Conservation (phyloP, 139 green algal species). For the Desmodesmus armatus region DNA sequence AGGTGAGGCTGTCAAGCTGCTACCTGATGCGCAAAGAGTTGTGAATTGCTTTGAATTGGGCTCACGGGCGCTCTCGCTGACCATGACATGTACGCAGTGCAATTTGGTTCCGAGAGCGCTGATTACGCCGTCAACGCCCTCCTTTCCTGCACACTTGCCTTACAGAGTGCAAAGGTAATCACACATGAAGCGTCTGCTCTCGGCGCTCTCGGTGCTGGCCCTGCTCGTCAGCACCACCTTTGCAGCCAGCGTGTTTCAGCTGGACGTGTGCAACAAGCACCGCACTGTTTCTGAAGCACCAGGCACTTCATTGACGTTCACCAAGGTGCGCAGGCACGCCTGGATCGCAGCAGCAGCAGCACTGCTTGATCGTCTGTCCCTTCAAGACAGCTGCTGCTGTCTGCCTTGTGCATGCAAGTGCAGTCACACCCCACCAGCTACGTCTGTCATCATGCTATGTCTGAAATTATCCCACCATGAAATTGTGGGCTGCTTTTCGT, state of each 20-base stretch:
- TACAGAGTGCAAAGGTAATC: not conserved
- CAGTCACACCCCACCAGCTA: not conserved
- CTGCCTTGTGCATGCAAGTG: not conserved
- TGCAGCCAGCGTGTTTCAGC: not conserved
- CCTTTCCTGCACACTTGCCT: not conserved
- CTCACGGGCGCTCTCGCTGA: too few species aligned
- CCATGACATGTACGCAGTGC: not conserved
- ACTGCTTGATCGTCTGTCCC: too few species aligned
- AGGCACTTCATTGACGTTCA: not conserved
- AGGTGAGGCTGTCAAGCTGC: too few species aligned
- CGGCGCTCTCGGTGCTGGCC: not conserved
- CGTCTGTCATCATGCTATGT: not conserved
- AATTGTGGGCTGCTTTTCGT: too few species aligned
- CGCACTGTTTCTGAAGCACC: not conserved
- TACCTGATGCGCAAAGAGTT: too few species aligned
- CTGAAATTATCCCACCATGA: too few species aligned
- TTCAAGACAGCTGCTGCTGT: not conserved
- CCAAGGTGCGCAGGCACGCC: not conserved
- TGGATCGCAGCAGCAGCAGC: not conserved
- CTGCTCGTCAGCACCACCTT: not conserved
- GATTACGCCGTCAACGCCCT: not conserved
- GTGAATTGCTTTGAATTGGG: too few species aligned
- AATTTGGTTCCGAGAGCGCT: not conserved
- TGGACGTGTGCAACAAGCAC: slow-evolving; percentile 16
- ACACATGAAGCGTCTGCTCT: not conserved